Base-by-base conservation (phyloP, 192 early-diverging fungal genomes). In the Coemansia asiatica region DNA sequence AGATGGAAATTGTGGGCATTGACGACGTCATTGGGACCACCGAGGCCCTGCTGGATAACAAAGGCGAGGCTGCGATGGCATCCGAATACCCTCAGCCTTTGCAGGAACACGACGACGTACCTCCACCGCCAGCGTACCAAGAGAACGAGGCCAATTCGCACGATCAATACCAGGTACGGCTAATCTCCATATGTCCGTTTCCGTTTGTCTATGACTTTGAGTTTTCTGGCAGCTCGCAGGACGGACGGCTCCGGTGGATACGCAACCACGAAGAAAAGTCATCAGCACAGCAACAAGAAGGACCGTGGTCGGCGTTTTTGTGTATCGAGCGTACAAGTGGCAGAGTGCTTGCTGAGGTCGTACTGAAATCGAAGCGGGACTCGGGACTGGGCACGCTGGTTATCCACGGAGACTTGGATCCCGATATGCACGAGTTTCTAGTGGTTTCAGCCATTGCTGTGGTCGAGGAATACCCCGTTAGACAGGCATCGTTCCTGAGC, bases 71-170 rank as follows among this genome's bases (percentile, higher is more conserved):
- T 6, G 16, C 16, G 2, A 15, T 13, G 16, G 16, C 16, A 13
- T 3, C 40, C 2, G 40, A 44, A 13, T 44, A 6, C 16, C 13
- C 2, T 3, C 3, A 13, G 9, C 8, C 16, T 3, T 44, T 15
- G 16, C 40, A 44, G 4, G 16, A 61, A 13, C 47, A 51, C 7
- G 66, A 71, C 25, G 72, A 65, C 44, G 68, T 63, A 27, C 57
- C 54, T 4, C 60, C 71, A 10, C 76, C 76, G 15, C 78, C 78
- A 0, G 78, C 73, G n/a, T 81, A 81, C 46, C 69, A 71, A 50
- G 73, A 75, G 18, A 81, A 55, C 28, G 61, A 63, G 22, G 59
- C 38, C 15, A 46, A 28, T 0, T 28, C 47, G 0, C 23, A 56
- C 19, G 64, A 68, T n/a, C 46, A 60, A 13, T 26, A 71, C 13